These are phyloP conservation scores for Arthrobotrys conoides DNA, from an alignment of 2,329 filamentous ascomycete species.

Conservation along the genomic window DNA sequence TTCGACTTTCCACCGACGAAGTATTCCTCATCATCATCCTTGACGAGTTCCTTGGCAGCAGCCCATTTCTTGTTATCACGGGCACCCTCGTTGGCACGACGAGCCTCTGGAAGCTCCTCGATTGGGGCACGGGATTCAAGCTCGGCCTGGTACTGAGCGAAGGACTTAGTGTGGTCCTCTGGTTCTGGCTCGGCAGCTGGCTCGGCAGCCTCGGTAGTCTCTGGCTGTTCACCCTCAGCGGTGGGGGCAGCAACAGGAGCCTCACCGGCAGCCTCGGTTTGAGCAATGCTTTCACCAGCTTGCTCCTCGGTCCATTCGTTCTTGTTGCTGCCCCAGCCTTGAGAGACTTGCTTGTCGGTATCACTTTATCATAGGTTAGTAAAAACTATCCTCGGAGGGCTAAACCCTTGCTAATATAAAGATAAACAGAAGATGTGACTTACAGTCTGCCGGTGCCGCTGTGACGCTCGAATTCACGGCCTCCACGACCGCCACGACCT, in stretches of 20 bases:
- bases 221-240: slow-evolving; percentile 70
- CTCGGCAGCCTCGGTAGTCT: slow-evolving; percentile 64
- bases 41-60: slow-evolving; percentile 79
- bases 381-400: not conserved
- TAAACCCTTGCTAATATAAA: not conserved
- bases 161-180: slow-evolving; percentile 90
- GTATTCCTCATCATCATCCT: slow-evolving; percentile 79
- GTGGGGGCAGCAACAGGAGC: slow-evolving; percentile 68
- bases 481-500: slow-evolving; percentile 70
- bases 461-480: slow-evolving; percentile 72
- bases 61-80: slow-evolving; percentile 94
- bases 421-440: slow-evolving; percentile 14
- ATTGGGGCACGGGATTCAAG: slow-evolving; percentile 73
- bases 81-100: slow-evolving; percentile 92
- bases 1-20: slow-evolving; percentile 82
- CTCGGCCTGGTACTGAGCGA: slow-evolving; percentile 87
- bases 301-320: slow-evolving; percentile 92
- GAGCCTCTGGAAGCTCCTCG: slow-evolving; percentile 76
- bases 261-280: slow-evolving; percentile 82
- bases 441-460: slow-evolving; percentile 65
- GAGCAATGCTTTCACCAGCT: slow-evolving; percentile 89
- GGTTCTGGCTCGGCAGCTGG: slow-evolving; percentile 71
- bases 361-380: slow-evolving; percentile 71
- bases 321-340: slow-evolving; percentile 88
- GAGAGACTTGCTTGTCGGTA: slow-evolving; percentile 87